These are phyloP conservation scores for Xylariaceae sp. DNA, from an alignment of 2,329 filamentous ascomycete species.

Conservation along the genomic window DNA sequence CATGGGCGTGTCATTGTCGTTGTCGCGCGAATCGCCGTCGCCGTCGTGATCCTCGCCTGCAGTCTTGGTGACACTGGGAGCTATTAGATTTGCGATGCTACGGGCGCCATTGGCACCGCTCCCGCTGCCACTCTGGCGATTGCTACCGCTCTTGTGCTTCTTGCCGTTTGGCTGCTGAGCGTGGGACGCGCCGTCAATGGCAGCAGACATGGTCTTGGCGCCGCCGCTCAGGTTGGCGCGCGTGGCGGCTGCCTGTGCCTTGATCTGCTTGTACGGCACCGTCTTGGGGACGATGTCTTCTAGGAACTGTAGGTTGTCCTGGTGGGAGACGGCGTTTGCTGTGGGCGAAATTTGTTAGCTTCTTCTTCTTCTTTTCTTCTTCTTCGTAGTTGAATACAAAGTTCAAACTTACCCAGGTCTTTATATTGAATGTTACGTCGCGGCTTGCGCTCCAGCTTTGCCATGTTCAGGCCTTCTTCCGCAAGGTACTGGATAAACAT, in stretches of 20 bases:
- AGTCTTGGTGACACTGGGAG: slow-evolving; percentile 18
- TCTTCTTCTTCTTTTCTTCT: too few species aligned
- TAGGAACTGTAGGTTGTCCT: slow-evolving; percentile 93
- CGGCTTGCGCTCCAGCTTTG: slow-evolving; percentile 86
- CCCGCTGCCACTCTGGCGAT: slow-evolving; percentile 24
- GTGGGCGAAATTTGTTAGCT: slow-evolving; percentile 11
- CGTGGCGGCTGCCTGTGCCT: slow-evolving; percentile 52
- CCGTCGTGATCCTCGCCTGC: slow-evolving; percentile 26
- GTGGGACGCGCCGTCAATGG: neutral
- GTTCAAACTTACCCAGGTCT: slow-evolving; percentile 63
- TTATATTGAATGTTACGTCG: slow-evolving; percentile 93
- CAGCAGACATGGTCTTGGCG: slow-evolving; percentile 12
- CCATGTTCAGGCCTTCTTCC: slow-evolving; percentile 77
- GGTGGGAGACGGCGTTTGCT: slow-evolving; percentile 80
- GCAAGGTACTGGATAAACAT: slow-evolving; percentile 93
- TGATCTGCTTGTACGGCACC: slow-evolving; percentile 71
- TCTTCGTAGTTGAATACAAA: too few species aligned
- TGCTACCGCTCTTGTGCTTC: slow-evolving; percentile 36
- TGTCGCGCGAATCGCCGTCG: too few species aligned
- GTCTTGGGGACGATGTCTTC: slow-evolving; percentile 87
- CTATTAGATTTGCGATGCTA: slow-evolving; percentile 23
- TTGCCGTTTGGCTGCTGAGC: slow-evolving; percentile 33
- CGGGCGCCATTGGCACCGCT: slow-evolving; percentile 21
- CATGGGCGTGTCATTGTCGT: slow-evolving; percentile 26
- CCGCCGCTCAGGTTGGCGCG: slow-evolving; percentile 43